Evolutionary conservation across 2,329 filamentous ascomycete species (phyloP), one percentile per base, ranked within the genome.

Genomic region (Metarhizium humberi): DNA sequence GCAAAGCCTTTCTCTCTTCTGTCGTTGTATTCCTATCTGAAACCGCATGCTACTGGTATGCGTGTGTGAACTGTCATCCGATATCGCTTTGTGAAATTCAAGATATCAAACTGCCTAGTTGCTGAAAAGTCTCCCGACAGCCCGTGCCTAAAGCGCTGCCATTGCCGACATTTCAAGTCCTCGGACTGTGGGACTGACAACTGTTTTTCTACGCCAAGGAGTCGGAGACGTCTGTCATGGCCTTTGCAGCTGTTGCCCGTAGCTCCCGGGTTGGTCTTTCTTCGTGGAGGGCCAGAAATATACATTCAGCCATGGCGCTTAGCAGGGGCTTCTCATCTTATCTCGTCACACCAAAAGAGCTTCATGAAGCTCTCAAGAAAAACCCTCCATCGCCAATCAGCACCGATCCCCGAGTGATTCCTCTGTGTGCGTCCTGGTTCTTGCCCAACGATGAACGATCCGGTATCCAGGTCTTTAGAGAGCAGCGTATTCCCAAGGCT

Each of bases 401-500:
- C 57, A 87, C 89, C 47, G 84, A 90, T 13, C 88, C 92, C 1
- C 85, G 88, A 61, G 86, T 95, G 47, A 85, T 99, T 54, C 89
- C 94, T 3, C 79, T 99, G 46, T 96, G 92, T 72, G 94, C 92
- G 50, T 82, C 90, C 29, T 99, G 94, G 94, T 99, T 96, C 68
- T 82, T 99, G 59, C 94, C 94, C 59, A 97, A 96, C 70, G 92
- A 96, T 62, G 82, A 82, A 54, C 86, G 91, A 58, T 88, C 82
- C 51, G 94, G 94, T 54, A 83, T 88, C 62, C 79, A 94, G 60
- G 84, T 86, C 47, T 99, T 92, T 76, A 82, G 85, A 61, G 81
- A 90, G 67, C 82, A 85, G 67, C 89, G 90, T 64, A 94, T 99
- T 60, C 92, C 92, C 25, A 85, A 86, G 65, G 87, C 94, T 1